Evolutionary conservation across 371 early-diverging fungal species (phyloP), one percentile per base, ranked within the genome.

Genomic region (Mucor irregularis): DNA sequence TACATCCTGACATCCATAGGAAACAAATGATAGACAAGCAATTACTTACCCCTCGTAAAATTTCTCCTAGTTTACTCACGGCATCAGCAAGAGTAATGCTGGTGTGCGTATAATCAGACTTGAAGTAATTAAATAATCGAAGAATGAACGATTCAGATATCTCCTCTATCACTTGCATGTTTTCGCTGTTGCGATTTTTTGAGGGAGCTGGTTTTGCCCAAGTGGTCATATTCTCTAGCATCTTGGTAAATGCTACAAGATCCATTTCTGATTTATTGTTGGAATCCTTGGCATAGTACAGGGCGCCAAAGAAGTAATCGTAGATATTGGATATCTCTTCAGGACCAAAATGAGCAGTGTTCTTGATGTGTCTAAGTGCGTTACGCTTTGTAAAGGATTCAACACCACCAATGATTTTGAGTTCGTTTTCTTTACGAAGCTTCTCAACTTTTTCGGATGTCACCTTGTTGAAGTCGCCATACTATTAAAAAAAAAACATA

Each of bases 381-480:
- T 88, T 88, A 58, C 95, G 90, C 56, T 95, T 97, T 0, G 96
- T 90, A 59, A 92, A 98, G 26, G 86, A 84, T 71, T 95, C 95
- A 55, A 98, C 88, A 13, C 92, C 89, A 53, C 95, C 96, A 28
- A 94, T 91, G 14, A 97, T 91, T 62, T 91, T 92, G 55, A 96
- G 87, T 66, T 95, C 95, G 53, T 89, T 88, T 17, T 85, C 79
- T 49, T 89, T 87, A 22, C 98, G 87, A 43, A 95, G 73, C 35
- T 93, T 92, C 1, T 78, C 78, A 21, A 98, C 84, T 49, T 80
- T 68, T 6, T 84, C 87, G 25, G 88, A 81, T 4, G 91, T 92
- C 6, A 98, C 86, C 31, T 71, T 74, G 19, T 87, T 82, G 64
- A 96, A 98, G 43, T 96, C 96, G 35, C 87, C 83, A 70, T 91